Evolutionary conservation across 2,329 filamentous ascomycete genomes (phyloP), one percentile per base, ranked within the genome.

Genomic region (Pseudogymnoascus sp.): DNA sequence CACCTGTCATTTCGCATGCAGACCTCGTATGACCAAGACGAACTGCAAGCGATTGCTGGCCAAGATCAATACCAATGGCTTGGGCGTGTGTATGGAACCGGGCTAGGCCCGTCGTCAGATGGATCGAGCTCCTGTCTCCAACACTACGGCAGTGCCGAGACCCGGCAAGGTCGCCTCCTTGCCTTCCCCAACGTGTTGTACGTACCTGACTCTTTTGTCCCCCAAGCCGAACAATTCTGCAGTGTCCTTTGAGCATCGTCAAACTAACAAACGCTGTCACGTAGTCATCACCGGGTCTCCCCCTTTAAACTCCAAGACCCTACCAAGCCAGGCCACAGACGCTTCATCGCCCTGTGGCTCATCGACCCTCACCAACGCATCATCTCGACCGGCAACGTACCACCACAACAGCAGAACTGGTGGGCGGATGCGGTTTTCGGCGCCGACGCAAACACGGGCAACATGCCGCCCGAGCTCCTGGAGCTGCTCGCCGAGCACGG

Each of bases 311-410:
- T 85, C 9, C 69, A 69, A 28, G 81, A 88, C 65, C 69, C 69
- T 0, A 79, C 78, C 0, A 79, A 78, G 63, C 78, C 81, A 0
- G 84, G 84, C 1, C 80, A 86, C 68, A 75, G 81, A 13, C 80
- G 82, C 67, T 80, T 87, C 63, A 73, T 87, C 0, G 81, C 80
- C 0, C 75, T 87, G 40, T 87, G 81, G 70, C 76, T 88, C 1
- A 79, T 87, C 2, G 84, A 87, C 67, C 84, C 84, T 0, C 69
- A 78, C 31, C 68, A 74, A 4, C 77, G 78, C 6, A 76, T 87
- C 60, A 75, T 83, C 9, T 84, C 75, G 2, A 82, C 79, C 0
- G 76, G 76, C 0, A 81, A 83, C 64, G 76, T 83, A 0, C 80
- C 81, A 1, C 80, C 80, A 2, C 81, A 84, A 68, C 78, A 77